These are phyloP conservation scores for Pezicula radicicola DNA, from an alignment of 2,329 filamentous ascomycete species.

Conservation along the genomic window DNA sequence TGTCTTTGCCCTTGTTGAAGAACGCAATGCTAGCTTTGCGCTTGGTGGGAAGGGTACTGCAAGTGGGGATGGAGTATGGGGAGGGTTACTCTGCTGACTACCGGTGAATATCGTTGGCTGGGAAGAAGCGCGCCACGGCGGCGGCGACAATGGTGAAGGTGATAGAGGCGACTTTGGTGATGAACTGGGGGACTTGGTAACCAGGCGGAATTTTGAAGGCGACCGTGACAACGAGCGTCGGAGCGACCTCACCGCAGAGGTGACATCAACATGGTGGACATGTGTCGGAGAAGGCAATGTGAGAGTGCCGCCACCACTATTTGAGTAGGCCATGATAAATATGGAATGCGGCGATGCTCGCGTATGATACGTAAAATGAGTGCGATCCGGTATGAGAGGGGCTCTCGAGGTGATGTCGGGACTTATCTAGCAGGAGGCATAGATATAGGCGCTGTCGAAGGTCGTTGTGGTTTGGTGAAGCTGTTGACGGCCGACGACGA, in stretches of 20 bases:
- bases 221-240: constrained; percentile 87
- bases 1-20: constrained; percentile 57
- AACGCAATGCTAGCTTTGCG: constrained; percentile 63
- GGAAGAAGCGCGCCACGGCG: constrained; percentile 40
- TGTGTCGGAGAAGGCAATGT: constrained; percentile 85
- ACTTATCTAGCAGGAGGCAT: constrained; percentile 17
- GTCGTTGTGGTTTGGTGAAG: not conserved
- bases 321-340: constrained; percentile 54
- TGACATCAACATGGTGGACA: constrained; percentile 77
- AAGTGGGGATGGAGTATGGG: constrained; percentile 47
- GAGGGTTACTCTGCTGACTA: constrained; percentile 20
- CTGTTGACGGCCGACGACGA: not conserved
- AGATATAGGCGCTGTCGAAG: constrained; percentile 4
- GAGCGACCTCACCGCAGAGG: constrained; percentile 76
- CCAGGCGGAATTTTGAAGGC: constrained; percentile 82
- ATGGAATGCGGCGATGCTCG: constrained; percentile 21
- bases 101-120: constrained; percentile 42
- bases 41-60: constrained; percentile 65
- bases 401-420: constrained; percentile 3
- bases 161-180: constrained; percentile 57
- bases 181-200: constrained; percentile 36
- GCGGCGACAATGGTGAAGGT: constrained; percentile 50
- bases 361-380: constrained; percentile 12
- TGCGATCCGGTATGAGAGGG: constrained; percentile 1
- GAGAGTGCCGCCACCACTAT: constrained; percentile 68